phyloP scores from a whole-genome alignment of 2,329 filamentous ascomycete genomes.

The Aspergillus calidoustus region DNA sequence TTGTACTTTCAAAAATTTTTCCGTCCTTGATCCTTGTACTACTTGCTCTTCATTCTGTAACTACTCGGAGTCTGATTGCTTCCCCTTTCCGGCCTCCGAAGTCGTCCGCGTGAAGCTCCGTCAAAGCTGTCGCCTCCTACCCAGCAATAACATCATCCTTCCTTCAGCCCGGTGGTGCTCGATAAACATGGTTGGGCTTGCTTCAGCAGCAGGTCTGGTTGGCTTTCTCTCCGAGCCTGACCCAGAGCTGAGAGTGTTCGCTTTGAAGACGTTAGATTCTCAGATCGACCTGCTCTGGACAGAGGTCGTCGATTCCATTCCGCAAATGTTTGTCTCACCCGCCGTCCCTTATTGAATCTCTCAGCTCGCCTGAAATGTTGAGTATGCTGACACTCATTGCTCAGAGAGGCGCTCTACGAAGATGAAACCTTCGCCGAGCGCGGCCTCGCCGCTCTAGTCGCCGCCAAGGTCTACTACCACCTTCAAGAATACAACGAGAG shows the following conservation, averaged over 20 bases:
- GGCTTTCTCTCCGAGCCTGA: slow-evolving; percentile 96
- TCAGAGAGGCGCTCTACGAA: slow-evolving; percentile 94
- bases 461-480: slow-evolving; percentile 98
- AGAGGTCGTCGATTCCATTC: slow-evolving; percentile 89
- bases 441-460: slow-evolving; percentile 89
- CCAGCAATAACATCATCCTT: slow-evolving; percentile 28
- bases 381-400: slow-evolving; percentile 22
- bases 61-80: slow-evolving; percentile 18
- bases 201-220: slow-evolving; percentile 91
- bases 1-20: slow-evolving; percentile 12
- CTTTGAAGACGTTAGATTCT: slow-evolving; percentile 91
- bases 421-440: slow-evolving; percentile 93
- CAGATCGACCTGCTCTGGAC: slow-evolving; percentile 98
- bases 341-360: slow-evolving; percentile 1
- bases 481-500: slow-evolving; percentile 99
- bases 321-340: slow-evolving; percentile 75
- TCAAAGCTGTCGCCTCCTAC: slow-evolving; percentile 38
- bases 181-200: slow-evolving; percentile 79
- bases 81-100: slow-evolving; percentile 22
- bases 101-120: slow-evolving; percentile 32
- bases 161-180: slow-evolving; percentile 15
- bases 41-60: slow-evolving; percentile 27
- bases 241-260: slow-evolving; percentile 90
- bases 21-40: slow-evolving; percentile 26
- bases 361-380: neutral